These are phyloP conservation scores for Sordariomycetes sp. DNA, from an alignment of 2,329 filamentous ascomycete genomes.

Conservation along the genomic window DNA sequence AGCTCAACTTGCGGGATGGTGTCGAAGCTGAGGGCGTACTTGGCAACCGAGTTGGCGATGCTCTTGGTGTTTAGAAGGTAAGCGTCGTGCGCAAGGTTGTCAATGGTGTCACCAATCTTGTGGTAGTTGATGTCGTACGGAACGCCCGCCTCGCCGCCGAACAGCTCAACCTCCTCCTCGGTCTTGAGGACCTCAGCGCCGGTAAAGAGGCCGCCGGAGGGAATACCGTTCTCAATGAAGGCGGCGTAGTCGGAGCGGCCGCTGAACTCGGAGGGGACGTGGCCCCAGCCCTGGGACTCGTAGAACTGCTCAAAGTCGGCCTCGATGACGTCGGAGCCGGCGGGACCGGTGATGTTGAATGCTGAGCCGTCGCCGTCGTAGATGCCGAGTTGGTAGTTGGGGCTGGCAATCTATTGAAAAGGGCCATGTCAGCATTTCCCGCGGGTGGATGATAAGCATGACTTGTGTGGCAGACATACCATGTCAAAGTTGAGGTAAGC, in stretches of 20 bases:
- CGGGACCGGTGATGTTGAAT: slow-evolving; percentile 39
- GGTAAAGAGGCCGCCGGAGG: slow-evolving; percentile 56
- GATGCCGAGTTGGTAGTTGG: slow-evolving; percentile 37
- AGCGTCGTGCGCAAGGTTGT: slow-evolving; percentile 24
- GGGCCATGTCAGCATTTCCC: neutral
- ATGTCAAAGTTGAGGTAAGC: slow-evolving; percentile 46
- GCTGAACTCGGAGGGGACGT: slow-evolving; percentile 48
- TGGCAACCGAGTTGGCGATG: slow-evolving; percentile 25
- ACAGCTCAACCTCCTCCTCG: slow-evolving; percentile 39
- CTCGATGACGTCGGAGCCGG: slow-evolving; percentile 47
- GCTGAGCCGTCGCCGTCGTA: slow-evolving; percentile 49
- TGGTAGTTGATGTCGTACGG: slow-evolving; percentile 33
- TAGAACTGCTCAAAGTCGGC: slow-evolving; percentile 44
- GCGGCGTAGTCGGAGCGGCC: slow-evolving; percentile 55
- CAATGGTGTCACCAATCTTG: slow-evolving; percentile 25
- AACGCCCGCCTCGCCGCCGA: slow-evolving; percentile 45
- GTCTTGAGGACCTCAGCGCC: slow-evolving; percentile 55
- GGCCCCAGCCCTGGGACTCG: slow-evolving; percentile 28
- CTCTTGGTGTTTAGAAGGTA: slow-evolving; percentile 29
- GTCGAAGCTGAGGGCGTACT: slow-evolving; percentile 24
- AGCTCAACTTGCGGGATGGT: slow-evolving; percentile 15
- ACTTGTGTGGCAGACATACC: slow-evolving; percentile 19
- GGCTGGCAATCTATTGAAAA: slow-evolving; percentile 23
- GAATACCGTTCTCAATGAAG: slow-evolving; percentile 53
- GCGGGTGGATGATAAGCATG: too few species aligned